phyloP scores from a whole-genome alignment of 306 rosid species.

The Comarum palustre region DNA sequence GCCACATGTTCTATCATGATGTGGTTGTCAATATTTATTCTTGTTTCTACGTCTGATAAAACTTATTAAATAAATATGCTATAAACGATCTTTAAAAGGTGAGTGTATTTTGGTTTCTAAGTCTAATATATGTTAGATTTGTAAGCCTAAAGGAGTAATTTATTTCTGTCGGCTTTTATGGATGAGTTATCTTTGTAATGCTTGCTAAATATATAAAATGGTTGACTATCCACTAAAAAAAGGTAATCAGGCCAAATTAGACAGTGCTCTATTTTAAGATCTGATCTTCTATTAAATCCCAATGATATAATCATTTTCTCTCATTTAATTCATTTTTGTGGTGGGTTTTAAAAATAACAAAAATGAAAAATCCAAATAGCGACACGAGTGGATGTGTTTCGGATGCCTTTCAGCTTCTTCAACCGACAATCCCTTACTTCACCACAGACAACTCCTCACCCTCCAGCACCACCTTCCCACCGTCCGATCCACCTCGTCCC shows the following conservation, averaged over 20 bases:
- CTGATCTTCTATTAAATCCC: background rate
- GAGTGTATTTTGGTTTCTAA: too few relatives aligned
- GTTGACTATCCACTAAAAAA: too few relatives aligned
- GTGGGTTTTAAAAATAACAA: background rate
- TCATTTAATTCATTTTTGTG: background rate
- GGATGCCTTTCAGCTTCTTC: background rate
- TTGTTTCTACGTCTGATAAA: too few relatives aligned
- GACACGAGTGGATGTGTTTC: slow-evolving; percentile 13
- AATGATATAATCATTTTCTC: background rate
- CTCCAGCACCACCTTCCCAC: background rate
- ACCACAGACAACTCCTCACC: background rate
- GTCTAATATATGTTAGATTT: too few relatives aligned
- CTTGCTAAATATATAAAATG: too few relatives aligned
- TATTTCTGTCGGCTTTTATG: too few relatives aligned
- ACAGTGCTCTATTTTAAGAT: background rate
- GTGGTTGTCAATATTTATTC: too few relatives aligned
- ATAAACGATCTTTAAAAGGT: too few relatives aligned
- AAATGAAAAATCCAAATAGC: background rate
- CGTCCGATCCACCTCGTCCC: background rate
- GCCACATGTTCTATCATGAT: too few relatives aligned
- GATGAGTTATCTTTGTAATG: too few relatives aligned
- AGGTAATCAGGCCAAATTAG: background rate
- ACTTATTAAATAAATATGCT: too few relatives aligned
- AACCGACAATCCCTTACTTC: background rate
- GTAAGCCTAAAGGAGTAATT: too few relatives aligned